Evolutionary conservation across 2,329 filamentous ascomycete genomes (phyloP).

Genomic region (Scedosporium aurantiacum): DNA sequence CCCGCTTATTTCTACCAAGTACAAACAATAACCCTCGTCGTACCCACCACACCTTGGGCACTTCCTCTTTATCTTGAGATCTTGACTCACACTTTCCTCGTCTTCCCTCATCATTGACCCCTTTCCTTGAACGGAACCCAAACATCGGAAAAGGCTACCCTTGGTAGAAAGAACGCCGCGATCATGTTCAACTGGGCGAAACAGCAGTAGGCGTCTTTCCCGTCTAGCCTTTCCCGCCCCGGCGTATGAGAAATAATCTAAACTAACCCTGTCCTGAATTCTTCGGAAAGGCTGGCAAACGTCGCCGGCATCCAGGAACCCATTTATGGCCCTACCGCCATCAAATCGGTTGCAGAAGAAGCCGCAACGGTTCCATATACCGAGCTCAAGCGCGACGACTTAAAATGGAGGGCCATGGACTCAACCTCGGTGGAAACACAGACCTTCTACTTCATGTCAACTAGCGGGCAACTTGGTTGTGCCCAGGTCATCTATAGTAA

Average conservation of each 20-base stretch:
- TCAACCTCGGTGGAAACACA: slow-evolving; percentile 90
- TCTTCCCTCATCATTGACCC: neutral
- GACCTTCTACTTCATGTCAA: slow-evolving; percentile 80
- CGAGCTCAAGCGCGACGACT: slow-evolving; percentile 62
- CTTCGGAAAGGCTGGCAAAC: slow-evolving; percentile 48
- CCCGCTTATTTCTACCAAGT: too few relatives aligned
- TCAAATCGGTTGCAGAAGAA: slow-evolving; percentile 76
- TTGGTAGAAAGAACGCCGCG: slow-evolving; percentile 10
- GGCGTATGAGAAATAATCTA: slow-evolving; percentile 12
- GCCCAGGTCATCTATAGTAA: slow-evolving; percentile 96
- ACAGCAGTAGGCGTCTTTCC: slow-evolving; percentile 55
- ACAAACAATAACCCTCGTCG: too few relatives aligned
- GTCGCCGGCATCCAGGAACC: slow-evolving; percentile 95
- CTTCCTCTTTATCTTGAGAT: neutral
- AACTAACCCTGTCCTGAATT: neutral
- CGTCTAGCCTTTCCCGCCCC: neutral
- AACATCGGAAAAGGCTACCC: neutral
- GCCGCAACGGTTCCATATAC: slow-evolving; percentile 68
- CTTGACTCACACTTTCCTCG: neutral
- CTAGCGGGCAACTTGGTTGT: slow-evolving; percentile 66
- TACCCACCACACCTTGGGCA: neutral
- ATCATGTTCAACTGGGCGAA: slow-evolving; percentile 92
- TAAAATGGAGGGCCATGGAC: slow-evolving; percentile 74
- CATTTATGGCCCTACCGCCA: slow-evolving; percentile 81
- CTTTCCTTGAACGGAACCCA: neutral